A percentile compares a stretch with the other conserved stretches of the same genome.
Conservation (phyloP, 371 early-diverging fungal species). For the Cokeromyces recurvatus region DNA sequence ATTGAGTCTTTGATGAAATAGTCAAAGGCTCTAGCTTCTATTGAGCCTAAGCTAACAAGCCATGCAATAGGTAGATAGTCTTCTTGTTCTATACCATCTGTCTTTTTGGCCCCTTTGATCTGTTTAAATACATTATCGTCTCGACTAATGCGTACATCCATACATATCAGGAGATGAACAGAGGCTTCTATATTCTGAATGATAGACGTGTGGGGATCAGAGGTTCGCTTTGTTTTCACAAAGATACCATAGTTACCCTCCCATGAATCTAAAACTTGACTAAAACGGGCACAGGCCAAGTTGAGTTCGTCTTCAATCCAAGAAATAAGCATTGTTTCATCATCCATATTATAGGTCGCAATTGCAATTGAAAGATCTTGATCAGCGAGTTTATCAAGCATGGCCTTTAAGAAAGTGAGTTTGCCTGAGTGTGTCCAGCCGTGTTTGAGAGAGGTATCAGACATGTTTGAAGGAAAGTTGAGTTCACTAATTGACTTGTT, state of each 20-base stretch:
- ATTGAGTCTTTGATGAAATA: neutral
- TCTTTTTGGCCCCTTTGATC: neutral
- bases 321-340: constrained; percentile 1
- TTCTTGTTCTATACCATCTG: too few species aligned
- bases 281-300: constrained; percentile 6
- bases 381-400: neutral
- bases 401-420: neutral
- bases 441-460: neutral
- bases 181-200: constrained; percentile 4
- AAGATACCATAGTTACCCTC: constrained; percentile 14
- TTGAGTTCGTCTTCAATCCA: neutral
- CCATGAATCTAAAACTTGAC: constrained; percentile 2
- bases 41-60: constrained; percentile 10
- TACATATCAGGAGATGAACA: constrained; percentile 4
- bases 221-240: constrained; percentile 3
- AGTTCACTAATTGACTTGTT: constrained; percentile 3
- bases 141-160: constrained; percentile 1
- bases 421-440: constrained; percentile 9
- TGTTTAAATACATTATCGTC: neutral
- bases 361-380: neutral
- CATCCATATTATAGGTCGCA: neutral
- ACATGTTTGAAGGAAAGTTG: neutral
- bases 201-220: too few species aligned
- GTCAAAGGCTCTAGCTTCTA: constrained; percentile 7
- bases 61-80: neutral